Conservation (phyloP, 805 yeast genomes). For the Saccharomyces kudriavzevii region DNA sequence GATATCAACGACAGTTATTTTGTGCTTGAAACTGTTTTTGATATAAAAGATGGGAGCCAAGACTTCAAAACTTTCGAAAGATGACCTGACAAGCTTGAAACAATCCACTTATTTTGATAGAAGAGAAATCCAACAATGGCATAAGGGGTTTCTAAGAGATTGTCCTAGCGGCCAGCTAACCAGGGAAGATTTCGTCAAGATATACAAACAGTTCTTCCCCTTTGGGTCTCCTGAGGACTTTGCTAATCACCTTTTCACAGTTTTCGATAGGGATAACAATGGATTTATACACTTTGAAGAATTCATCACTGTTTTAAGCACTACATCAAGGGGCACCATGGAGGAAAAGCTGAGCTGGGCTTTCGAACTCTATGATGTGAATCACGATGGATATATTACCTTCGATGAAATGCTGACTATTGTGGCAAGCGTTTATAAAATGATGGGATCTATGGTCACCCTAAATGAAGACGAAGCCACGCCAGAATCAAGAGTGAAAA, state of each 20-base stretch:
- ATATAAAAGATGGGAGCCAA: slow-evolving; percentile 79
- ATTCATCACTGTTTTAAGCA: slow-evolving; percentile 78
- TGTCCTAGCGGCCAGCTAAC: slow-evolving; percentile 87
- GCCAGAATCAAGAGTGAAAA: slow-evolving; percentile 78
- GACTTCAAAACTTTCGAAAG: slow-evolving; percentile 84
- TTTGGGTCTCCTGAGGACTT: slow-evolving; percentile 94
- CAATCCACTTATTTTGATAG: slow-evolving; percentile 86
- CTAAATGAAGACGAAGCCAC: slow-evolving; percentile 84
- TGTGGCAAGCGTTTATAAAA: slow-evolving; percentile 77
- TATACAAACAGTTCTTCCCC: slow-evolving; percentile 94
- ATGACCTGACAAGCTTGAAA: slow-evolving; percentile 74
- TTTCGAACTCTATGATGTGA: slow-evolving; percentile 77
- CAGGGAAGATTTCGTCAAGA: slow-evolving; percentile 80
- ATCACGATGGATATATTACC: slow-evolving; percentile 66
- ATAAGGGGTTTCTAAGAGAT: slow-evolving; percentile 88
- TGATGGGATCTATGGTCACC: slow-evolving; percentile 92
- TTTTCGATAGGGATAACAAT: slow-evolving; percentile 73
- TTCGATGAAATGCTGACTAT: slow-evolving; percentile 75
- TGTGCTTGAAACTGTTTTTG: not conserved
- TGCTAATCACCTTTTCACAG: slow-evolving; percentile 79
- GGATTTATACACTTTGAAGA: slow-evolving; percentile 87
- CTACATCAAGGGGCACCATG: slow-evolving; percentile 76
- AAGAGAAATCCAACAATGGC: slow-evolving; percentile 96
- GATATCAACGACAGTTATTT: not conserved
- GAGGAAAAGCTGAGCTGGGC: slow-evolving; percentile 88